Base-by-base conservation (phyloP, 495 filamentous ascomycete species). In the Pseudomonodictys pantanalensis region DNA sequence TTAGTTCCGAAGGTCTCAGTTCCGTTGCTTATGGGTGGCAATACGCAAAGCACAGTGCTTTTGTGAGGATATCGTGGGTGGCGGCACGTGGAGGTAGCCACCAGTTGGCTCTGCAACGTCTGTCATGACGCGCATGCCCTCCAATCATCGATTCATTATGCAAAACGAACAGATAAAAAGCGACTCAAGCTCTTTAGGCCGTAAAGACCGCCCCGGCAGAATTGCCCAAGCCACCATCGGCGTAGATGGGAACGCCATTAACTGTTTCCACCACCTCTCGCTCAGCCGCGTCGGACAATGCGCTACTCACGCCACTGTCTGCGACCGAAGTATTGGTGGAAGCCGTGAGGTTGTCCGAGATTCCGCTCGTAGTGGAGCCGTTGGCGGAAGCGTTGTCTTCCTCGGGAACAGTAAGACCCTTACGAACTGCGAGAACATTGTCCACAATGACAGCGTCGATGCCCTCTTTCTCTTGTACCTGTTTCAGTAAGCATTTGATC, bases 371-470 rank as follows among this genome's bases (percentile, higher is more conserved):
- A 42, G 24, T 29, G n/a, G 10, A 29, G 25, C 39, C 24, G 24
- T 6, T 18, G 2, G 28, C 17, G 18, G 32, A 15, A 12, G 46
- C 18, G 24, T n/a, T 4, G 8, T 33, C 32, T 50, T 62, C 45
- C 12, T 65, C 52, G 10, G 55, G 38, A 39, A 62, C 77, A 71
- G 83, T 88, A 47, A 89, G 77, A 0, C 86, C 86, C 65, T 88
- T 85, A 18, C 86, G 79, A 52, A 96, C 92, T 20, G 86, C 86
- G 12, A 97, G 78, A 9, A 97, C 92, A 39, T 82, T 90, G 68
- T 97, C 92, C 35, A 97, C 93, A 68, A 97, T 97, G 23, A 97
- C 91, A 6, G 92, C 92, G 73, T 97, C 92, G 49, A 98, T 95
- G 43, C 93, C 93, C 72, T 96, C 89, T 22, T 90, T 85, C 15